Conservation (phyloP, 257 asterid species). For the Echites panduratus region DNA sequence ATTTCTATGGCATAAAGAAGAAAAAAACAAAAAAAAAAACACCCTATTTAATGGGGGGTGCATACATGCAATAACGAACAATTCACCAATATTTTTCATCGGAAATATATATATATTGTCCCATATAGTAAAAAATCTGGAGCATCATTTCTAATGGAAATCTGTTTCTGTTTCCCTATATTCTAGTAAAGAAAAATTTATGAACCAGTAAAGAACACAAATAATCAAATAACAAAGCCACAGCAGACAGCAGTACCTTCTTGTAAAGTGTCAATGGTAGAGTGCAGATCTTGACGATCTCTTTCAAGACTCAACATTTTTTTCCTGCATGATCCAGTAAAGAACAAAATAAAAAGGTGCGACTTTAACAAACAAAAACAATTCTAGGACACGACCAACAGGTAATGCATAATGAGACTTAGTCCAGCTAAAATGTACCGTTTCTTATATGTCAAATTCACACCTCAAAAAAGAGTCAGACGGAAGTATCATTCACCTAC, state of each 20-base stretch:
- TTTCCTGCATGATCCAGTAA: constrained; percentile 42
- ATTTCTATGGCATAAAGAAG: too few species aligned
- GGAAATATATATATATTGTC: too few species aligned
- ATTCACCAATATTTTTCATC: too few species aligned
- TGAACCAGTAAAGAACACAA: constrained; percentile 3
- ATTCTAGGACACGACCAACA: not conserved
- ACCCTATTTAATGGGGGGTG: too few species aligned
- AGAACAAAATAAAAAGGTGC: too few species aligned
- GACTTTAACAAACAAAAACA: not conserved
- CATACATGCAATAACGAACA: too few species aligned
- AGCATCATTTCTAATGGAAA: not conserved
- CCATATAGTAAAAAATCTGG: not conserved
- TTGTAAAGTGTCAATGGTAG: constrained; percentile 82
- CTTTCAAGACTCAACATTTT: constrained; percentile 77
- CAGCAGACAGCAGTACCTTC: constrained; percentile 70
- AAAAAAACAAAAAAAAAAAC: too few species aligned
- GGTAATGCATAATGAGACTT: not conserved
- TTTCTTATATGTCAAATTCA: not conserved
- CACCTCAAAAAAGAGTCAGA: not conserved
- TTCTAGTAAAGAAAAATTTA: not conserved
- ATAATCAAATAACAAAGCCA: constrained; percentile 2
- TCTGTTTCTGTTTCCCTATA: not conserved
- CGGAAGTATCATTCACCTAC: not conserved
- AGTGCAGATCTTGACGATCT: constrained; percentile 84
- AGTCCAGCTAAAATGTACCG: not conserved